Conservation (phyloP, 441 rosid species). For the Brassica balearica region DNA sequence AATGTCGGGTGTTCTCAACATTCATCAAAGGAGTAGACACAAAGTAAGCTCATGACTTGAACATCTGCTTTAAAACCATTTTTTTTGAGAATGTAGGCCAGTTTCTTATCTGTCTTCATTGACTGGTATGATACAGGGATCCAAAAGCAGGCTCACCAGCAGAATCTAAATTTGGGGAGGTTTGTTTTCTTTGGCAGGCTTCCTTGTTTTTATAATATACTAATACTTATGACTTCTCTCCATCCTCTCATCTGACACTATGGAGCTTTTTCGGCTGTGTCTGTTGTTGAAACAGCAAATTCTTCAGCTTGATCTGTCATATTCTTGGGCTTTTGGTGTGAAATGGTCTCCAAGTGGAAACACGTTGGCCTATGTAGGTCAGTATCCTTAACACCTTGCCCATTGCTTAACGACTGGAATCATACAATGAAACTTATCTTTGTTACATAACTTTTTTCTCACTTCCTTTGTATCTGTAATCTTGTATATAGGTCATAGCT, state of each 20-base stretch:
- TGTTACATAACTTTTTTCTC: constrained; percentile 16
- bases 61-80: not conserved
- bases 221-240: not conserved
- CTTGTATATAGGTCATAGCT: constrained; percentile 84
- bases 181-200: constrained; percentile 41
- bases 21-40: constrained; percentile 96
- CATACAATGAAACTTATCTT: constrained; percentile 8
- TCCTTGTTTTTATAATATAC: not conserved
- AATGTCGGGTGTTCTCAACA: constrained; percentile 92
- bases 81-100: constrained; percentile 14
- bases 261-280: constrained; percentile 25
- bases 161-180: constrained; percentile 96
- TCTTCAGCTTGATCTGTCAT: constrained; percentile 95
- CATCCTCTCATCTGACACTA: constrained; percentile 8
- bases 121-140: constrained; percentile 57
- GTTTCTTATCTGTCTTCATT: constrained; percentile 33
- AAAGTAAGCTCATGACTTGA: constrained; percentile 53
- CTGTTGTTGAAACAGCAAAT: constrained; percentile 66
- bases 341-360: constrained; percentile 99
- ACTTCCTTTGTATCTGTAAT: constrained; percentile 37
- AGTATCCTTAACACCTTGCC: constrained; percentile 44
- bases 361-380: constrained; percentile 96
- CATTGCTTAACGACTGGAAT: not conserved
- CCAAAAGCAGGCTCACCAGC: constrained; percentile 70
- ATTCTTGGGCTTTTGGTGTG: constrained; percentile 99